Base-by-base conservation (phyloP, 176 grass and related monocot species). In the Ananas comosus region DNA sequence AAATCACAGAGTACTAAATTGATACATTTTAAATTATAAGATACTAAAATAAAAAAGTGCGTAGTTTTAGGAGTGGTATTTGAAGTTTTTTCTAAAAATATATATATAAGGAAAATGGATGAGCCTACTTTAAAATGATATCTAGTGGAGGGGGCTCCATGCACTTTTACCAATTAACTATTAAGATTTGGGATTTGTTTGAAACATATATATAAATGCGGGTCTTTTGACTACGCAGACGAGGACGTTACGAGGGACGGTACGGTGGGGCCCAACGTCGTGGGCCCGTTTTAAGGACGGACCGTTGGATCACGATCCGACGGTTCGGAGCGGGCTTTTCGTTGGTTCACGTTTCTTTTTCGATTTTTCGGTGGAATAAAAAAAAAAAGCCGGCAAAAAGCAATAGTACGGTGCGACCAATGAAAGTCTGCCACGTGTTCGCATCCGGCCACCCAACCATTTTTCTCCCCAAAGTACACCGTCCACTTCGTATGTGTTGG, bases 271-370 rank as follows among this genome's bases (percentile, higher is more conserved):
- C 25, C n/a, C 80, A 73, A 73, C 74, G 77, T 84, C 74, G 58
- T n/a, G 70, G 71, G 33, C 25, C 61, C 29, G 54, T 64, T 91
- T 82, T 70, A 66, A 88, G 82, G 9, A 2, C 1, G 0, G 49
- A 16, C 66, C 83, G 78, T 70, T 11, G 51, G 81, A 85, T 88
- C 10, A 0, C 0, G 47, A 92, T 88, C 83, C n/a, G 14, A 79
- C 9, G 86, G 67, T n/a, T 10, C 0, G 68, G 4, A 23, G 24
- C 3, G 1, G 3, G 3, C n/a, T 8, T 11, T 29, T 2, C 4
- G 10, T n/a, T 61, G 56, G 1, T 61, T 11, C 56, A n/a, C 0
- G 3, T 8, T 47, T 1, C 12, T n/a, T 14, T 48, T 28, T 33
- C 3, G 29, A 42, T 42, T 48, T 10, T 48, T 48, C 65, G 65